Evolutionary conservation across 495 filamentous ascomycete species (phyloP).

Genomic region (Neurospora sp.): DNA sequence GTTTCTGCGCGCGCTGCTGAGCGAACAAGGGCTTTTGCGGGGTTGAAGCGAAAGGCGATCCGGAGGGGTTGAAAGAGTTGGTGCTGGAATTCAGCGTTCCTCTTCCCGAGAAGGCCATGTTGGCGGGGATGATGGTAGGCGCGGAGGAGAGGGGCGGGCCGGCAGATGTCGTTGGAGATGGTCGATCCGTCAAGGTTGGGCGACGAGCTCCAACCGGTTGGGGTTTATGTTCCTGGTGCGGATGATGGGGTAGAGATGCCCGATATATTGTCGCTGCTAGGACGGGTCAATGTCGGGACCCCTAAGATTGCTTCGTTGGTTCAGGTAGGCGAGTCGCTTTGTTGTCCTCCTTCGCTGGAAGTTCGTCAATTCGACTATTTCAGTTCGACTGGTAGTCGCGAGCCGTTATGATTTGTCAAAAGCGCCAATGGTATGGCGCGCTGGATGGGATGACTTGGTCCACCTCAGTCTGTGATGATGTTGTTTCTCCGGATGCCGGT

Average conservation of each 20-base stretch:
- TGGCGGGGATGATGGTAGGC: slow-evolving; percentile 58
- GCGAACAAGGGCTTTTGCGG: slow-evolving; percentile 26
- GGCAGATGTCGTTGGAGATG: neutral
- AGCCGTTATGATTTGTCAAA: neutral
- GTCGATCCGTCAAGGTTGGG: neutral
- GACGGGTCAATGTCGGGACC: neutral
- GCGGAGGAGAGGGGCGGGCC: slow-evolving; percentile 45
- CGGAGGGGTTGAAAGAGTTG: slow-evolving; percentile 35
- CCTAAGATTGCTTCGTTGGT: neutral
- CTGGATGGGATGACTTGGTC: neutral
- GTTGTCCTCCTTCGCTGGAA: neutral
- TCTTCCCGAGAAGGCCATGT: slow-evolving; percentile 48
- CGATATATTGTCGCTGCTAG: neutral
- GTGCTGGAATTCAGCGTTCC: slow-evolving; percentile 33
- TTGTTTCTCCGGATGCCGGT: neutral
- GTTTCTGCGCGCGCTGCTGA: slow-evolving; percentile 26
- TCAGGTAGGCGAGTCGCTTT: neutral
- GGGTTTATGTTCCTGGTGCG: neutral
- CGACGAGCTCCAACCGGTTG: neutral
- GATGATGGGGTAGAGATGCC: neutral
- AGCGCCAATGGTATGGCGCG: neutral
- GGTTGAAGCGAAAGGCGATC: slow-evolving; percentile 27
- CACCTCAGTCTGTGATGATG: neutral
- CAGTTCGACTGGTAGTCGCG: neutral
- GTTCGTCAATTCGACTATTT: neutral